Base-by-base conservation (phyloP, 2,329 filamentous ascomycete species). In the Xylaria sp. region DNA sequence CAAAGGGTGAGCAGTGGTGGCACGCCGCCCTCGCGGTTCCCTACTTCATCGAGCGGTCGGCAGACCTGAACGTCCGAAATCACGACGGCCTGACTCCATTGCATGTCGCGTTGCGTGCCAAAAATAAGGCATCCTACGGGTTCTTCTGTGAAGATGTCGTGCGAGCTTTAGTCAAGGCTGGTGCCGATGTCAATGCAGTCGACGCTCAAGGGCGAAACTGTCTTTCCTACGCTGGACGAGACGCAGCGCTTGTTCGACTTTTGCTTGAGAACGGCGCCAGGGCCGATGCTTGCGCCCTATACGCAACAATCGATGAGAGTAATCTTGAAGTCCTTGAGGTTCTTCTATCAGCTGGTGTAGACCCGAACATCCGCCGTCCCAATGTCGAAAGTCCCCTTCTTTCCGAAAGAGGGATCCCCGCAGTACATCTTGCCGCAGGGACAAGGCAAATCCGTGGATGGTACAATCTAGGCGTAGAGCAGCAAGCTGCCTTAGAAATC, bases 21-120 rank as follows among this genome's bases (percentile, higher is more conserved):
- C 57, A 65, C 27, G 63, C 63, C 6, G 63, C 63, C 8, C 57
- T 65, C 5, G 63, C 63, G n/a, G 47, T 65, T 47, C 63, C 63
- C 57, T 65, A 65, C 48, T 55, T 65, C 37, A 60, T 65, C 6
- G 57, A 55, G 55, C 55, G 29, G 35, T 55, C 63, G 5, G 63
- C 63, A 18, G 37, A 65, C 27, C 29, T 65, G 3, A 65, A 65
- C 27, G 21, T 60, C 27, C 8, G 57, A 55, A 60, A 65, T 21
- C 5, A 48, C 21, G 1, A 12, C 25, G 57, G 63, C 13, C 57
- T 60, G 48, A 61, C 63, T n/a, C 63, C 57, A 16, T 47, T 65
- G 29, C 63, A 65, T n/a, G 18, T 65, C 23, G 63, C 63, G 6
- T 37, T 65, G 25, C 1, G 25, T 44, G 25, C 8, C 12, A 21